Conservation (phyloP, 2,329 filamentous ascomycete genomes). For the Lachnum nothofagi region DNA sequence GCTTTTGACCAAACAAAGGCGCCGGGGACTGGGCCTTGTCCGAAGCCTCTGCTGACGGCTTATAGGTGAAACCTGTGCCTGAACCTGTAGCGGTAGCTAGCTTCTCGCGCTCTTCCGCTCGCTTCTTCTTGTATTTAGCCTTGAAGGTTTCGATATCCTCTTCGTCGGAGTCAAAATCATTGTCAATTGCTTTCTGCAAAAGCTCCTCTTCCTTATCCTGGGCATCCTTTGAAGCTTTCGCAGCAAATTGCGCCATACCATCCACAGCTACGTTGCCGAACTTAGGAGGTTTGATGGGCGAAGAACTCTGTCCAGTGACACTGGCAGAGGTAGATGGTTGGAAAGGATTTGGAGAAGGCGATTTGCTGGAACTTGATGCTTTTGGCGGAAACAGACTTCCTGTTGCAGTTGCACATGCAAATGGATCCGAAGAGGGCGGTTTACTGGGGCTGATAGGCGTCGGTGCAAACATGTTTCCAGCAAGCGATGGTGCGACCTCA, state of each 20-base stretch:
- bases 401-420: constrained; percentile 1
- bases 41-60: background rate
- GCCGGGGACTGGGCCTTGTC: background rate
- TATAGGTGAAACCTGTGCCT: constrained; percentile 6
- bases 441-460: background rate
- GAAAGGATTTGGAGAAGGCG: constrained; percentile 14
- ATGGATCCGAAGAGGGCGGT: constrained; percentile 7
- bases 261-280: constrained; percentile 22
- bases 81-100: constrained; percentile 20
- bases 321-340: background rate
- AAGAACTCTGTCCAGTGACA: background rate
- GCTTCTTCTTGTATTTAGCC: constrained; percentile 21
- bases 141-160: constrained; percentile 24
- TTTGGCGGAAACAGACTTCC: constrained; percentile 8
- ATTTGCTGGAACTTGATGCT: constrained; percentile 1
- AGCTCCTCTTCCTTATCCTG: constrained; percentile 22
- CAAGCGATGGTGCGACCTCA: constrained; percentile 5
- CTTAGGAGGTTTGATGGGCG: constrained; percentile 21
- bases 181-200: constrained; percentile 27
- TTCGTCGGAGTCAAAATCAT: constrained; percentile 32
- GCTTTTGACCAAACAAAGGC: constrained; percentile 31
- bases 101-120: constrained; percentile 16
- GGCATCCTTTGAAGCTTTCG: constrained; percentile 18
- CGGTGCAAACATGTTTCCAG: constrained; percentile 1
- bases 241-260: constrained; percentile 25